phyloP scores from a whole-genome alignment of 495 filamentous ascomycete species.

The Neurospora sp. region DNA sequence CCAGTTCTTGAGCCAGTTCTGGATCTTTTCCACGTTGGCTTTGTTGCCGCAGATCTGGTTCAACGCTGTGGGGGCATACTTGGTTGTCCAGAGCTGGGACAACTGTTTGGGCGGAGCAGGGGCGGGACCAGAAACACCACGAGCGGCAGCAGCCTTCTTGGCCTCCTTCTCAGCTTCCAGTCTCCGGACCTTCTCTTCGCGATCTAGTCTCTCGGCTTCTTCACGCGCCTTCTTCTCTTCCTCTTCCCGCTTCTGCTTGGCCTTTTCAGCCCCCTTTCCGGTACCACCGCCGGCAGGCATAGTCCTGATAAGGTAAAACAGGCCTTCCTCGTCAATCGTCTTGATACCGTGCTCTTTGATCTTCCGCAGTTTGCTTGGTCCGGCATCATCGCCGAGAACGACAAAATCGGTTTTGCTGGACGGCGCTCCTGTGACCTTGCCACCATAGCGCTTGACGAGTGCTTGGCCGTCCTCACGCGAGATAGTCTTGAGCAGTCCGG shows the following conservation, averaged over 20 bases:
- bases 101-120: slow-evolving; percentile 37
- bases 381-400: slow-evolving; percentile 81
- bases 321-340: slow-evolving; percentile 86
- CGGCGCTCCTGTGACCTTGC: slow-evolving; percentile 76
- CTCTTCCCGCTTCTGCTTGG: slow-evolving; percentile 69
- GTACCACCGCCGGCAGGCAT: slow-evolving; percentile 80
- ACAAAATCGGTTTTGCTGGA: slow-evolving; percentile 92
- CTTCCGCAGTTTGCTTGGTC: slow-evolving; percentile 85
- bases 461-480: slow-evolving; percentile 78
- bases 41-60: slow-evolving; percentile 97
- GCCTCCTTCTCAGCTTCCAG: slow-evolving; percentile 39
- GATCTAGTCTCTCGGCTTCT: slow-evolving; percentile 75
- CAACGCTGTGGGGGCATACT: slow-evolving; percentile 78
- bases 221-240: slow-evolving; percentile 68
- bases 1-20: slow-evolving; percentile 79
- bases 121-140: slow-evolving; percentile 25
- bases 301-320: slow-evolving; percentile 76
- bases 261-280: slow-evolving; percentile 76
- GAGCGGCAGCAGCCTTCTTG: slow-evolving; percentile 33
- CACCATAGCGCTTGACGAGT: slow-evolving; percentile 85
- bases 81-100: slow-evolving; percentile 83
- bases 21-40: slow-evolving; percentile 74
- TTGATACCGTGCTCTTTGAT: slow-evolving; percentile 69
- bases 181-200: slow-evolving; percentile 45
- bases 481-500: slow-evolving; percentile 68